Evolutionary conservation across 1,284 basidiomycete species (phyloP).

Genomic region (Retiboletus fuscus): DNA sequence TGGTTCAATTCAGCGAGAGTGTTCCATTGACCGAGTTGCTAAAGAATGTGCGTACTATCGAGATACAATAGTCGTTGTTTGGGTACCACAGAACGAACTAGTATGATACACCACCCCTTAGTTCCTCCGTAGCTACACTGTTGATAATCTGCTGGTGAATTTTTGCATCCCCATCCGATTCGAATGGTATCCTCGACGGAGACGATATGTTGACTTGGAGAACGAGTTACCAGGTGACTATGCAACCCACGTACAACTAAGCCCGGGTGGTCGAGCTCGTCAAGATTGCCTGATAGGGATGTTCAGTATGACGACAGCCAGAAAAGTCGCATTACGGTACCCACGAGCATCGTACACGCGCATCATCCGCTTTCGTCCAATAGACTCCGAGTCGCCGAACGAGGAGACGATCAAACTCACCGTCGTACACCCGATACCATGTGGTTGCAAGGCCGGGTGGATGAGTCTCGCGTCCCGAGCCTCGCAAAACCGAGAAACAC

Average conservation of each 20-base stretch:
- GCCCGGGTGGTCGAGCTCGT: constrained; percentile 55
- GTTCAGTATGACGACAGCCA: not conserved
- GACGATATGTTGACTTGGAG: too few relatives aligned
- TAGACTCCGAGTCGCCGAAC: constrained; percentile 55
- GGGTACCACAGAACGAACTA: too few relatives aligned
- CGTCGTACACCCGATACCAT: constrained; percentile 58
- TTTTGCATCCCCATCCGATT: too few relatives aligned
- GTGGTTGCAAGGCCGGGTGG: not conserved
- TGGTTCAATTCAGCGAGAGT: too few relatives aligned
- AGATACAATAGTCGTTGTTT: too few relatives aligned
- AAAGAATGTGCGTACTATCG: too few relatives aligned
- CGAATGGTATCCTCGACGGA: too few relatives aligned
- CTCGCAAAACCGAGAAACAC: not conserved
- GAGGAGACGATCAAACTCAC: constrained; percentile 55
- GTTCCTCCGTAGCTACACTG: too few relatives aligned
- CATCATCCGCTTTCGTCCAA: constrained; percentile 59
- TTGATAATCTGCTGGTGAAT: too few relatives aligned
- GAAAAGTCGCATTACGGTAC: constrained; percentile 50
- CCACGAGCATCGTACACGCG: constrained; percentile 59
- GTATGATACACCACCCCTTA: too few relatives aligned
- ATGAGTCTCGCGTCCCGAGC: not conserved
- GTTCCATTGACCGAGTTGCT: too few relatives aligned
- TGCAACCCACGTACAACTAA: constrained; percentile 63
- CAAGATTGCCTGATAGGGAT: constrained; percentile 45
- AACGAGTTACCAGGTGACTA: constrained; percentile 51